A percentile compares a stretch with the other conserved stretches of the same genome.
Conservation (phyloP, 2,329 filamentous ascomycete genomes). For the Penicillium aurantiogriseum region DNA sequence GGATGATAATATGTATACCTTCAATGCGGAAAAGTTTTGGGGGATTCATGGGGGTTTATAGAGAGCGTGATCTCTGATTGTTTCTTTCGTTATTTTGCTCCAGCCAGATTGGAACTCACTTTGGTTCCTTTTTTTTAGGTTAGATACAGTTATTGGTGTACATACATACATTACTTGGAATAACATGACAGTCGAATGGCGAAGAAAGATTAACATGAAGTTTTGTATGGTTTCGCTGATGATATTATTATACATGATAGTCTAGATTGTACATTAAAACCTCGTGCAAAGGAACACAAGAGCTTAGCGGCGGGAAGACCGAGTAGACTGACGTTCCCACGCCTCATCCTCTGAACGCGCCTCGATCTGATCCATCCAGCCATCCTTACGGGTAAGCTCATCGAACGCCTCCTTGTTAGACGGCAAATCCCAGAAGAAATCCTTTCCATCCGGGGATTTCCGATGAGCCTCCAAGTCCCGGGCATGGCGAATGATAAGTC, state of each 20-base stretch:
- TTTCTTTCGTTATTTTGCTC: not conserved
- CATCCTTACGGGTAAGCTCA: slow-evolving; percentile 27
- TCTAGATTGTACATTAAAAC: not conserved
- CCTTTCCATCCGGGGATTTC: slow-evolving; percentile 1
- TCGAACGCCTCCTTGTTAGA: slow-evolving; percentile 31
- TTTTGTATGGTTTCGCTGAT: not conserved
- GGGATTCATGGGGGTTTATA: slow-evolving; percentile 50
- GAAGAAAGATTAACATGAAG: not conserved
- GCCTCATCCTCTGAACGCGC: not conserved
- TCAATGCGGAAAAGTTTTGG: slow-evolving; percentile 75
- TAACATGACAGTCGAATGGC: not conserved
- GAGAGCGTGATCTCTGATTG: not conserved
- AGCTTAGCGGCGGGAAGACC: not conserved
- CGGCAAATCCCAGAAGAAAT: slow-evolving; percentile 35
- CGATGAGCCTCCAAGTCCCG: slow-evolving; percentile 19
- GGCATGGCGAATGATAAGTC: slow-evolving; percentile 30
- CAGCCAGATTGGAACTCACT: not conserved
- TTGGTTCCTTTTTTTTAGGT: no score
- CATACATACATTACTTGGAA: slow-evolving; percentile 2
- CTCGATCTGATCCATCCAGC: slow-evolving; percentile 28
- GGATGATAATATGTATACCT: slow-evolving; percentile 58
- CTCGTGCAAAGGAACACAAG: not conserved
- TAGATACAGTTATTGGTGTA: not conserved
- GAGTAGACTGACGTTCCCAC: not conserved
- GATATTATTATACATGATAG: not conserved